Conservation (phyloP, 1,284 basidiomycete genomes). For the Malassezia vespertilionis region DNA sequence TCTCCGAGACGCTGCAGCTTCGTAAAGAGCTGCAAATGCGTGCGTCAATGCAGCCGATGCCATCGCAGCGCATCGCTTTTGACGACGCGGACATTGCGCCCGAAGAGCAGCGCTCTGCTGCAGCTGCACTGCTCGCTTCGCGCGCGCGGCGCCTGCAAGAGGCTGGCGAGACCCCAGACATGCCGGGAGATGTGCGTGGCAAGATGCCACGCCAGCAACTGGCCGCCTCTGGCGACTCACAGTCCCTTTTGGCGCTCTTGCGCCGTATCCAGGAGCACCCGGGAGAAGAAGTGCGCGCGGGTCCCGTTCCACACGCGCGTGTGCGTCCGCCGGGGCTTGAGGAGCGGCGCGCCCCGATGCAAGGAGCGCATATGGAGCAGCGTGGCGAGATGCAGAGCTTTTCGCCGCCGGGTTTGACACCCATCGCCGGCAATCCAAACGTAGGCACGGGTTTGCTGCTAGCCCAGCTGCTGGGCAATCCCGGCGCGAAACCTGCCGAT, state of each 20-base stretch:
- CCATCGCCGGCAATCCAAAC: conserved; percentile 6
- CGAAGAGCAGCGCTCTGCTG: conserved; percentile 16
- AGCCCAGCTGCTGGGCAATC: conserved; percentile 34
- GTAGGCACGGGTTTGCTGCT: conserved; percentile 30
- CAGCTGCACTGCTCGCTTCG: conserved; percentile 14
- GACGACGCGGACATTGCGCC: background rate
- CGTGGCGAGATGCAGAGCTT: conserved; percentile 12
- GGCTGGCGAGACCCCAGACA: conserved; percentile 1
- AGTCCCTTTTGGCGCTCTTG: conserved; percentile 12
- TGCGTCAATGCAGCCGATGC: background rate
- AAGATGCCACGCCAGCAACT: conserved; percentile 8
- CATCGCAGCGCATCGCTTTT: background rate
- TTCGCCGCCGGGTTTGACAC: conserved; percentile 17
- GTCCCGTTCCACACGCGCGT: background rate
- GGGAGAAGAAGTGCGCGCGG: background rate
- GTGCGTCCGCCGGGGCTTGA: conserved; percentile 9
- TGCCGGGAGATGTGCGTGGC: conserved; percentile 4
- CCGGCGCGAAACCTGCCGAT: conserved; percentile 7
- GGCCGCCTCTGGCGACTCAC: conserved; percentile 6
- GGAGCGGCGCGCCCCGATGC: conserved; percentile 22
- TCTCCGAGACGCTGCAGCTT: too few relatives aligned
- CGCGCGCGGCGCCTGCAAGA: conserved; percentile 16
- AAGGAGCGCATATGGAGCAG: conserved; percentile 11
- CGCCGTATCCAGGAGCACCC: conserved; percentile 15
- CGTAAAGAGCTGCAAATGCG: background rate